Conservation (phyloP, 495 filamentous ascomycete species). For the Xylaria telfairii region DNA sequence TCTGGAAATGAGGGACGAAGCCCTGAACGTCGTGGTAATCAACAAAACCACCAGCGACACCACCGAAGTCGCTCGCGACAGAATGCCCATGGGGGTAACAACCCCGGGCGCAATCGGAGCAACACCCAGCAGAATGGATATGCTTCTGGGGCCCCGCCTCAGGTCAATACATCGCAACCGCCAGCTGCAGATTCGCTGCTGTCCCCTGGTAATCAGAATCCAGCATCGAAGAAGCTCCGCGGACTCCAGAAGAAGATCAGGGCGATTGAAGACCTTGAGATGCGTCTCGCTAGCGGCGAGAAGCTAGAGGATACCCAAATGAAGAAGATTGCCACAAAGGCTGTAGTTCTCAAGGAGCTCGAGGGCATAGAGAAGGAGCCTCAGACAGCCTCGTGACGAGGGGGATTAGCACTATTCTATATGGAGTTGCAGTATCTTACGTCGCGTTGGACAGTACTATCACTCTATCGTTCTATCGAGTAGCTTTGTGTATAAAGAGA, state of each 20-base stretch:
- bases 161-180: conserved; percentile 38
- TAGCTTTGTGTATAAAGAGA: not conserved
- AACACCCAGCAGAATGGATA: conserved; percentile 53
- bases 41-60: conserved; percentile 51
- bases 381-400: conserved; percentile 8
- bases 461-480: not conserved
- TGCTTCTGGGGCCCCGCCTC: conserved; percentile 32
- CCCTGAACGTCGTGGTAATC: conserved; percentile 65
- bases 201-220: conserved; percentile 58
- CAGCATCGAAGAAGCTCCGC: conserved; percentile 81
- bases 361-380: conserved; percentile 53
- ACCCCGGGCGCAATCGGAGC: conserved; percentile 50
- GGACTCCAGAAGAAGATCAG: conserved; percentile 94
- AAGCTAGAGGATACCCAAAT: conserved; percentile 98
- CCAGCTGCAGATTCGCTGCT: conserved; percentile 47
- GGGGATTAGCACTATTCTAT: not conserved
- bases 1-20: conserved; percentile 61
- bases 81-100: conserved; percentile 52
- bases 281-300: conserved; percentile 90
- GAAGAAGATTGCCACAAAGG: conserved; percentile 95
- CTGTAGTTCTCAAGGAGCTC: conserved; percentile 79
- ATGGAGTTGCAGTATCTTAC: not conserved
- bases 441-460: conserved; percentile 13
- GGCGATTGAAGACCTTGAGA: conserved; percentile 96
- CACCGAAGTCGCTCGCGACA: conserved; percentile 64